A percentile compares a stretch with the other conserved stretches of the same genome.
Evolutionary conservation across 495 filamentous ascomycete genomes (phyloP).

Genomic region (Aspergillus funiculosus): DNA sequence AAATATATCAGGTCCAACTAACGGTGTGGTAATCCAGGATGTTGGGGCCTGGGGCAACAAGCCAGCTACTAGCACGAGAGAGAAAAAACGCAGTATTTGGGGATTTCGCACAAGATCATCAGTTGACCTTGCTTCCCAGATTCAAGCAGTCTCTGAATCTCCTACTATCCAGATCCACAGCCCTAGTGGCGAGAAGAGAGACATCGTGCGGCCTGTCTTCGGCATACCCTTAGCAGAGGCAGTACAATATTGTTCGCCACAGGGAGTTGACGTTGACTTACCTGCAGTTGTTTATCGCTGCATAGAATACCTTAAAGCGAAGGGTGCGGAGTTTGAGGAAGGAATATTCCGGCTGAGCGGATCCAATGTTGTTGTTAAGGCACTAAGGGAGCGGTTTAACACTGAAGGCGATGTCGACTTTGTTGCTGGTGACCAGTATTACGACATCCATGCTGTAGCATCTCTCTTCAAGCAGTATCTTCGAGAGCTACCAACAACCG

Average conservation of each 20-base stretch:
- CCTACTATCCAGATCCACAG: constrained; percentile 29
- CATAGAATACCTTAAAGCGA: constrained; percentile 83
- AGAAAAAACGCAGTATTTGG: constrained; percentile 92
- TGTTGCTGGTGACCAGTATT: constrained; percentile 72
- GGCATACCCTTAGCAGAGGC: constrained; percentile 83
- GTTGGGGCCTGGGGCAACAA: constrained; percentile 84
- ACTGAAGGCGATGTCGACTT: constrained; percentile 90
- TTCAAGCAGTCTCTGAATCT: constrained; percentile 34
- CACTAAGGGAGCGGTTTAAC: constrained; percentile 86
- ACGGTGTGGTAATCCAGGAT: constrained; percentile 80
- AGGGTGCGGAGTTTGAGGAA: constrained; percentile 79
- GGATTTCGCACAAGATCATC: constrained; percentile 71
- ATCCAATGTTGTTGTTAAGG: constrained; percentile 89
- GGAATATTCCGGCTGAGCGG: constrained; percentile 95
- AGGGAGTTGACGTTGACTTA: constrained; percentile 63
- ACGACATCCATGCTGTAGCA: constrained; percentile 94
- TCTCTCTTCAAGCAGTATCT: constrained; percentile 92
- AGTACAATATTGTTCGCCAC: constrained; percentile 69
- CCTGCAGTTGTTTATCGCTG: constrained; percentile 97
- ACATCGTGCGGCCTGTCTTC: constrained; percentile 68
- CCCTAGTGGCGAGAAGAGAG: constrained; percentile 44
- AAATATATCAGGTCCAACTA: constrained; percentile 80
- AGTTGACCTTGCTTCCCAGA: constrained; percentile 48
- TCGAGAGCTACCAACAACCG: constrained; percentile 82
- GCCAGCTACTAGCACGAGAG: constrained; percentile 48